These are phyloP conservation scores for Pseudocercospora pini-densiflorae DNA, from an alignment of 2,329 filamentous ascomycete species.

Conservation along the genomic window DNA sequence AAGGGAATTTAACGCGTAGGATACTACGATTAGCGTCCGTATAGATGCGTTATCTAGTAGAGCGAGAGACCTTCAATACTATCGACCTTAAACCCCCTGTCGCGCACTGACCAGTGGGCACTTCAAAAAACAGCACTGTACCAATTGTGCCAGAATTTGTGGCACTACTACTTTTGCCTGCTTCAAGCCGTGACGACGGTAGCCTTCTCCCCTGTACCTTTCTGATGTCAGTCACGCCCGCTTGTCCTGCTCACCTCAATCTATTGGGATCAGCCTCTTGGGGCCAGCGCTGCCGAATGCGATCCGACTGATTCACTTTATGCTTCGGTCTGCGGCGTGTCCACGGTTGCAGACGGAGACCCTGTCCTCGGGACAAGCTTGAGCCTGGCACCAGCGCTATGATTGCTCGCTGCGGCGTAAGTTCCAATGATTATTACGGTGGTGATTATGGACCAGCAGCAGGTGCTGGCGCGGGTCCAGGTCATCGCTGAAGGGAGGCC, in stretches of 20 bases:
- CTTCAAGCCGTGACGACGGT: conserved; percentile 15
- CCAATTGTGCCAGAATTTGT: conserved; percentile 15
- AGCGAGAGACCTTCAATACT: too few species aligned
- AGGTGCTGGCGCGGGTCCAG: conserved; percentile 11
- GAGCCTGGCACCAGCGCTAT: conserved; percentile 7
- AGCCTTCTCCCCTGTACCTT: conserved; percentile 20
- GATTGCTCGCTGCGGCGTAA: conserved; percentile 6
- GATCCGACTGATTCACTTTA: conserved; percentile 18
- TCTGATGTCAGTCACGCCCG: conserved; percentile 25
- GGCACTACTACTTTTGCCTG: conserved; percentile 19
- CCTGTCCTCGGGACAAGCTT: conserved; percentile 25
- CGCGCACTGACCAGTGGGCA: too few species aligned
- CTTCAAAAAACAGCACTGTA: too few species aligned
- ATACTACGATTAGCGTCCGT: too few species aligned
- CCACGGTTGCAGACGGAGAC: conserved; percentile 20
- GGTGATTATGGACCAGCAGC: conserved; percentile 5
- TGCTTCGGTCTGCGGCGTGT: conserved; percentile 17
- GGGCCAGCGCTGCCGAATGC: conserved; percentile 19
- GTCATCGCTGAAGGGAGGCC: conserved; percentile 8
- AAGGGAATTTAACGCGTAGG: too few species aligned
- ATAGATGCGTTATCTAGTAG: too few species aligned
- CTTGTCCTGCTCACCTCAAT: conserved; percentile 11
- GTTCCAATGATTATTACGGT: neutral
- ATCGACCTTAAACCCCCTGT: too few species aligned
- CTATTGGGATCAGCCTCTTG: conserved; percentile 30